These are phyloP conservation scores for Mycena crocata DNA, from an alignment of 768 basidiomycete genomes.

Conservation along the genomic window DNA sequence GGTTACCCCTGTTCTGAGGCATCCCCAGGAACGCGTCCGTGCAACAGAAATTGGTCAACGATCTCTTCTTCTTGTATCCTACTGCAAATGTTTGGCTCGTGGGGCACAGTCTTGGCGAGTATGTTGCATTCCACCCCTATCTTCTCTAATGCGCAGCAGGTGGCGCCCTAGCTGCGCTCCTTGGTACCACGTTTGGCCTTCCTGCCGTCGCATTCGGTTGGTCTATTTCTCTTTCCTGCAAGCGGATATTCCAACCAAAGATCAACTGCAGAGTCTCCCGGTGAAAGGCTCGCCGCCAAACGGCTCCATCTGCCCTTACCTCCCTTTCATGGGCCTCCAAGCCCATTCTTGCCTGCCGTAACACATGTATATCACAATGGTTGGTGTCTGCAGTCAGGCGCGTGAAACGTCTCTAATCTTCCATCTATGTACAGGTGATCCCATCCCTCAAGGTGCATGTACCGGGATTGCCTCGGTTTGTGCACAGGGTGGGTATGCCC, in stretches of 20 bases:
- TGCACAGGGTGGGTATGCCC: slow-evolving; percentile 85
- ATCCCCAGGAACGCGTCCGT: background rate
- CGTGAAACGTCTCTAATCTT: too few species aligned
- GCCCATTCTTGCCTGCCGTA: slow-evolving; percentile 68
- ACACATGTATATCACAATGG: slow-evolving; percentile 92
- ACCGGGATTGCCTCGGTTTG: slow-evolving; percentile 83
- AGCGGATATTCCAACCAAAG: background rate
- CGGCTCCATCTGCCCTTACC: slow-evolving; percentile 92
- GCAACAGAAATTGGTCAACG: slow-evolving; percentile 84
- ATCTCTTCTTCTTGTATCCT: slow-evolving; percentile 87
- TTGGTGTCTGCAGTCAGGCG: too few species aligned
- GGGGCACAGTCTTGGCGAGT: slow-evolving; percentile 86
- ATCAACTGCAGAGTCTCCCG: slow-evolving; percentile 76
- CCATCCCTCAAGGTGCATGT: slow-evolving; percentile 88
- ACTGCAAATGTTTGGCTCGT: slow-evolving; percentile 88
- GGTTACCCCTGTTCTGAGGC: slow-evolving; percentile 22
- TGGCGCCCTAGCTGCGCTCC: slow-evolving; percentile 87
- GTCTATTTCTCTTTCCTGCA: background rate
- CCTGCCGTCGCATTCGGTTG: slow-evolving; percentile 89
- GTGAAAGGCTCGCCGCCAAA: slow-evolving; percentile 76
- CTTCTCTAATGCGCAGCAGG: slow-evolving; percentile 12
- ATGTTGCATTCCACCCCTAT: too few species aligned
- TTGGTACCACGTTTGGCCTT: slow-evolving; percentile 90
- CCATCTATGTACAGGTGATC: too few species aligned
- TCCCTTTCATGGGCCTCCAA: slow-evolving; percentile 40